Base-by-base conservation (phyloP, 1,284 basidiomycete species). In the Pseudozyma pruni region DNA sequence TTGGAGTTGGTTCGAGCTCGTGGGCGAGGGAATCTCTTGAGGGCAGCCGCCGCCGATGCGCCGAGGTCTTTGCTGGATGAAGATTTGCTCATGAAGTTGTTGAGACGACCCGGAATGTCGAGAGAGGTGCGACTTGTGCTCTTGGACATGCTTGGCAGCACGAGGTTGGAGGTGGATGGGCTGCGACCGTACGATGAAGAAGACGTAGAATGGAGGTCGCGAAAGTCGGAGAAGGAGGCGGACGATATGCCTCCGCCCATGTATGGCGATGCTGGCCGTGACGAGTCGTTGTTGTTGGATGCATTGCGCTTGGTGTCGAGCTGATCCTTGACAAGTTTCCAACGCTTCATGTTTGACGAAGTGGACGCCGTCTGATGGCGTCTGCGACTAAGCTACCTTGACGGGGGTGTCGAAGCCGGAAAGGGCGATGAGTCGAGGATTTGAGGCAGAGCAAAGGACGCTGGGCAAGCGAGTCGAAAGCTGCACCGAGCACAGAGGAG, bases 271-370 rank as follows among this genome's bases (percentile, higher is more conserved):
- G 49, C 16, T 11, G 55, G 23, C 29, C 22, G 41, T n/a, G 25
- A 25, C 3, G 34, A 20, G 17, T 55, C 38, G 20, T 16, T 33
- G 43, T 41, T 48, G 50, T 41, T 54, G 46, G 53, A 44, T 7
- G 60, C 44, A 45, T 60, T 54, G 48, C 63, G 62, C 55, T 64
- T 64, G 22, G 62, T 37, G 17, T 64, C 62, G 11, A 58, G 55
- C 42, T 64, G 62, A n/a, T 64, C 59, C 37, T 63, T 70, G 59
- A 56, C 59, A 48, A 59, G 55, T 17, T 63, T 64, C 62, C 55
- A 64, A 20, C 55, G 62, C 51, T 50, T 64, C 62, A 64, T 64
- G 33, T 10, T 45, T 39, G 35, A 23, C 17, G 33, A 32, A 6
- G 19, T n/a, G 8, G 27, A 25, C 3, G n/a, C n/a, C 16, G 13